Percentiles rank a stretch among this genome's conserved stretches.
Evolutionary conservation across 1,284 basidiomycete species (phyloP).

Genomic region (Sporisorium exsertum): DNA sequence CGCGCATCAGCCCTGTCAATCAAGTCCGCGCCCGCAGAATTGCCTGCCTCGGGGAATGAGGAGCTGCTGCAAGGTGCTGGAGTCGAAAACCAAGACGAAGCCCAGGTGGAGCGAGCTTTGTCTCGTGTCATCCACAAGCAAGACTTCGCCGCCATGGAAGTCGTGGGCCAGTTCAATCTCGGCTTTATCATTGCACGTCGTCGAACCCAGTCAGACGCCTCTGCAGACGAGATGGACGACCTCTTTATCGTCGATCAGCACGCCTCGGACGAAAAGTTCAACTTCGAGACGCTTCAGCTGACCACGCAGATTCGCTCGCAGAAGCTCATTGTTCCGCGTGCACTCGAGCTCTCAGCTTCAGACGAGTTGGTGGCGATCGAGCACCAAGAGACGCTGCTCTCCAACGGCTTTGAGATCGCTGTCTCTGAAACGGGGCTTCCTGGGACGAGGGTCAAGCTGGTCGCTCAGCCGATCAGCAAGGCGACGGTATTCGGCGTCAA

Average conservation of each 20-base stretch:
- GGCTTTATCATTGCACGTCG: conserved; percentile 92
- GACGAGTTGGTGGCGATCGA: conserved; percentile 91
- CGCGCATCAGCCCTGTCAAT: neutral
- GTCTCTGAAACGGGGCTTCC: conserved; percentile 73
- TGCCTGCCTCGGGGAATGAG: conserved; percentile 20
- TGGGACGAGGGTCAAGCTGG: conserved; percentile 76
- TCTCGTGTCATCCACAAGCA: conserved; percentile 86
- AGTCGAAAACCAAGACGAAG: conserved; percentile 75
- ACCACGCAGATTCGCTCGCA: conserved; percentile 90
- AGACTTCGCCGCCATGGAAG: conserved; percentile 86
- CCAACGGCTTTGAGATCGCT: conserved; percentile 87
- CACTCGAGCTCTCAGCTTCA: conserved; percentile 85
- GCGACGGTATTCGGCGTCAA: conserved; percentile 82
- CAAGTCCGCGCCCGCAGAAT: neutral
- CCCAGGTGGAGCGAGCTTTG: conserved; percentile 78
- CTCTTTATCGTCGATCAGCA: conserved; percentile 89
- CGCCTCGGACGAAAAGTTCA: conserved; percentile 92
- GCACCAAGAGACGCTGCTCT: conserved; percentile 81
- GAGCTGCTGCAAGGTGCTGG: conserved; percentile 73
- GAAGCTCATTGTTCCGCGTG: conserved; percentile 81
- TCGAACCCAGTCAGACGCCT: conserved; percentile 5
- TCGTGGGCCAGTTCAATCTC: conserved; percentile 94
- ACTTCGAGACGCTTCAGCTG: conserved; percentile 91
- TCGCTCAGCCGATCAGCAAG: conserved; percentile 91
- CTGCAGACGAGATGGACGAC: conserved; percentile 58